phyloP scores from a whole-genome alignment of 1,139 yeast species.

The Diutina rugosa region DNA sequence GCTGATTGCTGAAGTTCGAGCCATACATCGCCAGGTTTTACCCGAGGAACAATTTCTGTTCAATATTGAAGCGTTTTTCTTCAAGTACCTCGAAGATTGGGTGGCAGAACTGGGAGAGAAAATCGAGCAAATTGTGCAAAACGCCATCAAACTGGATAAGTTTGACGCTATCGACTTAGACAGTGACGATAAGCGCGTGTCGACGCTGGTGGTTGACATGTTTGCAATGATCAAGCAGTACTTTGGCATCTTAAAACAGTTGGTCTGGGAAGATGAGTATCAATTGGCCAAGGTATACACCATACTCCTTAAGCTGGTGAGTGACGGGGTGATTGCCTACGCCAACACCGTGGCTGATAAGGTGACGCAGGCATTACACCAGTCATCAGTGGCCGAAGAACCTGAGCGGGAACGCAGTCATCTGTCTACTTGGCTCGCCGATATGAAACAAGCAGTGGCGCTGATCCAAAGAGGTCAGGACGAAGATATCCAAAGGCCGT shows the following conservation, averaged over 20 bases:
- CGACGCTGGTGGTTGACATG: slow-evolving; percentile 54
- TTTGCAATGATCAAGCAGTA: slow-evolving; percentile 52
- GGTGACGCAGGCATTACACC: slow-evolving; percentile 35
- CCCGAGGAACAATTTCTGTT: slow-evolving; percentile 29
- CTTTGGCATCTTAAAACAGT: slow-evolving; percentile 35
- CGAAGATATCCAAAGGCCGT: slow-evolving; percentile 30
- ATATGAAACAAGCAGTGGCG: slow-evolving; percentile 34
- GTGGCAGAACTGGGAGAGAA: slow-evolving; percentile 40
- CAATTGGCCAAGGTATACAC: slow-evolving; percentile 54
- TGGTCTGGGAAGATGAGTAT: slow-evolving; percentile 50
- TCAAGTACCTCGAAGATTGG: slow-evolving; percentile 44
- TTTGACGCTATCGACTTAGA: slow-evolving; percentile 42
- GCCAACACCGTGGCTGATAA: slow-evolving; percentile 31
- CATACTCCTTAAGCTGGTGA: slow-evolving; percentile 42
- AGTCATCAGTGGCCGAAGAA: slow-evolving; percentile 7
- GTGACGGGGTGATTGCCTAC: slow-evolving; percentile 48
- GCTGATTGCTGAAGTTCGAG: slow-evolving; percentile 41
- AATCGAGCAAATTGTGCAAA: slow-evolving; percentile 35
- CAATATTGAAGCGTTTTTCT: slow-evolving; percentile 47
- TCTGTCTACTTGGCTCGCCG: slow-evolving; percentile 24
- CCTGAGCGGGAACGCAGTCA: slow-evolving; percentile 11
- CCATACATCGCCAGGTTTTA: slow-evolving; percentile 37
- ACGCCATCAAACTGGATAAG: slow-evolving; percentile 41
- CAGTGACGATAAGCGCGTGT: slow-evolving; percentile 21
- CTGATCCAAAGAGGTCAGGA: slow-evolving; percentile 23